Evolutionary conservation across 257 asterid genomes (phyloP).

Genomic region (Fraxinus americana): DNA sequence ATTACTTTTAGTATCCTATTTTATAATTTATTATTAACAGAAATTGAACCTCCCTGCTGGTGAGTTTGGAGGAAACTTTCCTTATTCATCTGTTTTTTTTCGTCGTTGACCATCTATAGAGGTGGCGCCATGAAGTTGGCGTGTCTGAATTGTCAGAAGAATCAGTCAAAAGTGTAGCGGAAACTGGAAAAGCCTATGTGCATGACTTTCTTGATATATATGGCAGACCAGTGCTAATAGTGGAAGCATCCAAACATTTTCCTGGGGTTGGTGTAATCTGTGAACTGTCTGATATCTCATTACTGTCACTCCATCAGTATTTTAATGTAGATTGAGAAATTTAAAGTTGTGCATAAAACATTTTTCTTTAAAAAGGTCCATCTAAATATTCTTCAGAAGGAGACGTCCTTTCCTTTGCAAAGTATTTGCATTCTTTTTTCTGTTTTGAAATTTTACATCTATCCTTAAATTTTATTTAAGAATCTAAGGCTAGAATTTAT

Average conservation of each 20-base stretch:
- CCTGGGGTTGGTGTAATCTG: slow-evolving; percentile 58
- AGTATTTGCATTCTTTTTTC: neutral
- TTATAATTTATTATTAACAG: neutral
- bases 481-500: neutral
- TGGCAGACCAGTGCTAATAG: slow-evolving; percentile 67
- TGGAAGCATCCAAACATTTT: slow-evolving; percentile 74
- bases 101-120: slow-evolving; percentile 38
- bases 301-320: neutral
- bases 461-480: neutral
- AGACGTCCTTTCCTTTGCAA: neutral
- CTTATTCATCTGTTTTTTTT: neutral
- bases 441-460: neutral
- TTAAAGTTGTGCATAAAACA: neutral
- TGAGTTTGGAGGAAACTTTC: neutral
- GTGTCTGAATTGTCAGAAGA: slow-evolving; percentile 77
- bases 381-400: neutral
- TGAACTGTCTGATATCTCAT: neutral
- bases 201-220: slow-evolving; percentile 59
- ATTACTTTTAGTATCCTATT: neutral
- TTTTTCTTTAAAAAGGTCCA: no score
- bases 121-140: slow-evolving; percentile 77
- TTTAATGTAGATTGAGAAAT: slow-evolving; percentile 12
- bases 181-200: slow-evolving; percentile 76
- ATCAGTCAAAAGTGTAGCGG: slow-evolving; percentile 54
- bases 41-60: neutral